Conservation (phyloP, 2,329 filamentous ascomycete species). For the Microdochium nivale region DNA sequence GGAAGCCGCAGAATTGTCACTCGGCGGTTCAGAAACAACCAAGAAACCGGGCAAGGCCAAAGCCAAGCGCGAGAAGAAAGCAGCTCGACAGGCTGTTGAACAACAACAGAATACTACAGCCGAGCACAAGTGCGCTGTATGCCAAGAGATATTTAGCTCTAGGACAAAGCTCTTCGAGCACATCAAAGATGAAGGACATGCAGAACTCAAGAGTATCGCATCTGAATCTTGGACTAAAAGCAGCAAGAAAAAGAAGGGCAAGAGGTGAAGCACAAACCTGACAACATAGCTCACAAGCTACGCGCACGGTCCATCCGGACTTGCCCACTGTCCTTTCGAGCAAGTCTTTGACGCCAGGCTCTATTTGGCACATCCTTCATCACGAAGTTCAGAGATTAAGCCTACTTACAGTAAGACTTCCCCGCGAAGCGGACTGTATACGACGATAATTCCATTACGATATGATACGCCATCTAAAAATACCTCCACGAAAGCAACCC, state of each 20-base stretch:
- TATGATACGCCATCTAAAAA: not conserved
- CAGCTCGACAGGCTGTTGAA: slow-evolving; percentile 28
- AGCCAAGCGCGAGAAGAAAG: slow-evolving; percentile 39
- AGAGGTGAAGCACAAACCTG: slow-evolving; percentile 4
- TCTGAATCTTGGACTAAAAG: slow-evolving; percentile 10
- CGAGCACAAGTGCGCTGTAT: slow-evolving; percentile 37
- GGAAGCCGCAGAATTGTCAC: slow-evolving; percentile 15
- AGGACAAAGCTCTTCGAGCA: slow-evolving; percentile 68
- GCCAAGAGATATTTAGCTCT: slow-evolving; percentile 42
- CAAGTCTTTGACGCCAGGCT: too few relatives aligned
- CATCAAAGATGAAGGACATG: slow-evolving; percentile 58
- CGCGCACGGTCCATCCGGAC: too few relatives aligned
- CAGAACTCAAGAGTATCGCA: slow-evolving; percentile 33
- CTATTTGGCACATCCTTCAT: too few relatives aligned
- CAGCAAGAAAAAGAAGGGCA: slow-evolving; percentile 29
- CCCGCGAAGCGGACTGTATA: too few relatives aligned
- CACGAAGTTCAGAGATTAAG: too few relatives aligned
- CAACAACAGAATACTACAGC: slow-evolving; percentile 20
- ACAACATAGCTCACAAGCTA: too few relatives aligned
- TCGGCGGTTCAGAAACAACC: slow-evolving; percentile 13
- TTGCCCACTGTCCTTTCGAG: too few relatives aligned
- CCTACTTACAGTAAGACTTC: too few relatives aligned
- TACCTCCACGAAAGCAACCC: not conserved
- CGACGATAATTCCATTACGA: too few relatives aligned
- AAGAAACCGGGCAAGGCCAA: slow-evolving; percentile 43